Evolutionary conservation across 2,329 filamentous ascomycete genomes (phyloP), one percentile per base, ranked within the genome.

Genomic region (Endothia cerciana): DNA sequence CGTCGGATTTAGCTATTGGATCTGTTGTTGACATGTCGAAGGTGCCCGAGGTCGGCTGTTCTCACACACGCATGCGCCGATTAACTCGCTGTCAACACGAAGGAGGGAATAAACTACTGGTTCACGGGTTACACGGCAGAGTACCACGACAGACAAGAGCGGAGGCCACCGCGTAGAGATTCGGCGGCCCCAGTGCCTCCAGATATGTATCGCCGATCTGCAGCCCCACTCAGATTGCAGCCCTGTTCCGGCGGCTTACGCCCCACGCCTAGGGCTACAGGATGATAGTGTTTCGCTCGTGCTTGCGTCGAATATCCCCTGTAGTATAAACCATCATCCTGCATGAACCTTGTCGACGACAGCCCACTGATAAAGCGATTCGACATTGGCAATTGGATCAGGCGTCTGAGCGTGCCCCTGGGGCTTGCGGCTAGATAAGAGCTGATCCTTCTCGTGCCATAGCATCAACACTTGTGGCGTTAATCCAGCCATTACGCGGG

Each of bases 1-100:
- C 60, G 40, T 67, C 65, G 6, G 65, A 49, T n/a, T 47, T 43
- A 13, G 67, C 67, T 4, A 47, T 40, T 45, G 43, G 58, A 17
- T 65, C 63, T 10, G 51, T 3, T 17, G 51, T 45, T 49, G 66
- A 65, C 66, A 68, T 68, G 19, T 61, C 57, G 36, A 38, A 11
- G n/a, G 22, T 49, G 19, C n/a, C 25, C 11, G 45, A 11, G 10
- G 15, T 51, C 5, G 45, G 33, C 33, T 10, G 33, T 36, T 10
- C 11, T 49, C 43, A 19, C 19, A 22, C 43, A 47, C 10, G 43
- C 43, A 47, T 19, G n/a, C 43, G 43, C 1, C n/a, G n/a, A 1
- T 22, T 25, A 10, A 40, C 1, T 38, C 4, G 5, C 10, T 25
- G 36, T 58, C 33, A 22, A 7, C 10, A 41, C 4, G 13, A 19